Evolutionary conservation across 2,329 filamentous ascomycete genomes (phyloP).

Genomic region (Malbranchea zuffiana): DNA sequence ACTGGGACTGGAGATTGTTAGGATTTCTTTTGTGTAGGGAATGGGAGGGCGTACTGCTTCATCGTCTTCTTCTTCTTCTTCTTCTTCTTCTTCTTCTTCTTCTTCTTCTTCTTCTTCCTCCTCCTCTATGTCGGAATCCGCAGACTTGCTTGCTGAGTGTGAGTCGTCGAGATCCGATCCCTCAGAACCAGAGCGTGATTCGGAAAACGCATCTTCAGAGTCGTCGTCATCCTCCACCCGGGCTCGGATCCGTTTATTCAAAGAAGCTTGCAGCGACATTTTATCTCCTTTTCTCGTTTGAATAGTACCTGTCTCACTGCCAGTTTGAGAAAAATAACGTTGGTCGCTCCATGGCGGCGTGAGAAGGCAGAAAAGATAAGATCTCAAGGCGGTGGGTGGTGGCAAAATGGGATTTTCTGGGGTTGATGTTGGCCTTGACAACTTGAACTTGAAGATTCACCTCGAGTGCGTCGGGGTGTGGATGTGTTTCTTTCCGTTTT

Average conservation of each 20-base stretch:
- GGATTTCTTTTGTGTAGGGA: not conserved
- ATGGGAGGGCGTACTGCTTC: no score
- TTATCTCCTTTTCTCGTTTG: not conserved
- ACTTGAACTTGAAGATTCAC: no score
- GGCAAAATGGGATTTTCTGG: no score
- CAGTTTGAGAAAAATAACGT: not conserved
- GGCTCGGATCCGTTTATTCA: slow-evolving; percentile 35
- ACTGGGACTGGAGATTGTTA: not conserved
- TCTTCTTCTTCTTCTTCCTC: slow-evolving; percentile 33
- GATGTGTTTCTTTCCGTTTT: no score
- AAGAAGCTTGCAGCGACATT: slow-evolving; percentile 30
- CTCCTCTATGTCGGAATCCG: slow-evolving; percentile 16
- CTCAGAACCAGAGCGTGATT: slow-evolving; percentile 17
- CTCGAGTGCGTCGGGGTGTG: no score
- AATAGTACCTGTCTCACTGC: not conserved
- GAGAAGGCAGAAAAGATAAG: no score
- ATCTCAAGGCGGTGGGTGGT: no score
- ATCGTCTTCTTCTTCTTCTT: slow-evolving; percentile 26
- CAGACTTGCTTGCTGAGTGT: slow-evolving; percentile 11
- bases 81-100: slow-evolving; percentile 18
- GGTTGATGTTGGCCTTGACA: no score
- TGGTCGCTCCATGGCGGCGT: not conserved
- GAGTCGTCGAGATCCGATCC: slow-evolving; percentile 8
- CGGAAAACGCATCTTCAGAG: slow-evolving; percentile 18
- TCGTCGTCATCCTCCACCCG: slow-evolving; percentile 35